phyloP scores from a whole-genome alignment of 2,329 filamentous ascomycete species.

The Calonectria pseudoreteaudii region DNA sequence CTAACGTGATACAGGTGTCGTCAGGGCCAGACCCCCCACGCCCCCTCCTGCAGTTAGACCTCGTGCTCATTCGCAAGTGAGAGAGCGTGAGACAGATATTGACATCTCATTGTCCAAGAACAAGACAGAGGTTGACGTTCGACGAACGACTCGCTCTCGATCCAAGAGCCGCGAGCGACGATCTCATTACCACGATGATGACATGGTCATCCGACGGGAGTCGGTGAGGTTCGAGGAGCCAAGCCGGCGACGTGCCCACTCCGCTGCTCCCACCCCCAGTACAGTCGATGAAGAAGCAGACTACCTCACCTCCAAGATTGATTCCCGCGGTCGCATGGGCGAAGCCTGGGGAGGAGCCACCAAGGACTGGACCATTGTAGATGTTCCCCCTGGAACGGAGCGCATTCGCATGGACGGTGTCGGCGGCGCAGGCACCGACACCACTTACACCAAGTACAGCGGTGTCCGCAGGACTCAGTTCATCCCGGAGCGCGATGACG shows the following conservation, averaged over 20 bases:
- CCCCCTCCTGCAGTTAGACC: conserved; percentile 61
- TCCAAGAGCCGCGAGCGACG: conserved; percentile 55
- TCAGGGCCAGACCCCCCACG: conserved; percentile 56
- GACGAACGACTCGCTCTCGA: conserved; percentile 51
- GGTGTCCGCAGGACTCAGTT: conserved; percentile 82
- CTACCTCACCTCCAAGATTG: conserved; percentile 68
- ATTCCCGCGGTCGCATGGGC: conserved; percentile 73
- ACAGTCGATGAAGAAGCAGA: conserved; percentile 70
- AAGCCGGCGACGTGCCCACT: conserved; percentile 63
- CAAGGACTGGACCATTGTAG: conserved; percentile 83
- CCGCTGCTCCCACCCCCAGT: conserved; percentile 57
- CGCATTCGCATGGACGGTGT: conserved; percentile 85
- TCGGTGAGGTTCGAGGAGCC: conserved; percentile 60
- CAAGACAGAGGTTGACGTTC: conserved; percentile 70
- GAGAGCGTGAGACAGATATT: conserved; percentile 69
- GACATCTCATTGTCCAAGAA: conserved; percentile 68
- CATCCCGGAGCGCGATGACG: conserved; percentile 73
- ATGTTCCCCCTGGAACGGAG: conserved; percentile 86
- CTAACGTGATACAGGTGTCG: conserved; percentile 54
- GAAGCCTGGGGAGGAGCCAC: conserved; percentile 82
- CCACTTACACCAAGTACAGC: conserved; percentile 83
- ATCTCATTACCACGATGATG: conserved; percentile 68
- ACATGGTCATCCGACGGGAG: conserved; percentile 73
- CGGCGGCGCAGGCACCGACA: conserved; percentile 80
- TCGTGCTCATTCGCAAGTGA: conserved; percentile 55